These are phyloP conservation scores for Pythium dissotocum DNA, from an alignment of 352 stramenopile species.

Conservation along the genomic window DNA sequence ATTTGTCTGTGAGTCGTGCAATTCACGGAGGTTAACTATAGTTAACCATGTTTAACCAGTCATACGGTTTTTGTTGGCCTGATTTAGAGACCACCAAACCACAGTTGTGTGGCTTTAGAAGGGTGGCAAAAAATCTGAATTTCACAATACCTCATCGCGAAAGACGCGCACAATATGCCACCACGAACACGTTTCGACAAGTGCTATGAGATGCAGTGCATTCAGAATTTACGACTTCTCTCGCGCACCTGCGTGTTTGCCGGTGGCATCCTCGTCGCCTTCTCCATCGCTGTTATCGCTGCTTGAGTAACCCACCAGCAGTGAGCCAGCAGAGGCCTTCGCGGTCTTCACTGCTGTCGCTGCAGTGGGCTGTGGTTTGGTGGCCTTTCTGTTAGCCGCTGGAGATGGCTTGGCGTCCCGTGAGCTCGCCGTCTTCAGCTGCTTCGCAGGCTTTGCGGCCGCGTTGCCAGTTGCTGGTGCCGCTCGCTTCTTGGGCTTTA, in stretches of 20 bases:
- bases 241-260: background rate
- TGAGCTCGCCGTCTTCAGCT: slow-evolving; percentile 4
- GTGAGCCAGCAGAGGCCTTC: background rate
- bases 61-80: too few species aligned
- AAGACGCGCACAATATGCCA: slow-evolving; percentile 95
- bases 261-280: slow-evolving; percentile 11
- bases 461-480: background rate
- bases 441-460: slow-evolving; percentile 7
- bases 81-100: too few species aligned
- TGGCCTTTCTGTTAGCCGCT: background rate
- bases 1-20: too few species aligned
- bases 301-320: slow-evolving; percentile 62
- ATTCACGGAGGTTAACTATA: too few species aligned
- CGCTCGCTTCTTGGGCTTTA: slow-evolving; percentile 63
- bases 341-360: background rate
- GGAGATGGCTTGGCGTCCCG: background rate
- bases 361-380: background rate
- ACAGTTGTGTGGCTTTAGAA: too few species aligned
- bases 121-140: too few species aligned
- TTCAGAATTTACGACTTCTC: background rate
- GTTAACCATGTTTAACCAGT: too few species aligned
- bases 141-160: too few species aligned
- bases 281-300: slow-evolving; percentile 32
- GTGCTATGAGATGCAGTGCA: slow-evolving; percentile 49
- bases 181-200: slow-evolving; percentile 97